Evolutionary conservation across 106 monocot species (phyloP), one percentile per base, ranked within the genome.

Genomic region (Allium fistulosum): DNA sequence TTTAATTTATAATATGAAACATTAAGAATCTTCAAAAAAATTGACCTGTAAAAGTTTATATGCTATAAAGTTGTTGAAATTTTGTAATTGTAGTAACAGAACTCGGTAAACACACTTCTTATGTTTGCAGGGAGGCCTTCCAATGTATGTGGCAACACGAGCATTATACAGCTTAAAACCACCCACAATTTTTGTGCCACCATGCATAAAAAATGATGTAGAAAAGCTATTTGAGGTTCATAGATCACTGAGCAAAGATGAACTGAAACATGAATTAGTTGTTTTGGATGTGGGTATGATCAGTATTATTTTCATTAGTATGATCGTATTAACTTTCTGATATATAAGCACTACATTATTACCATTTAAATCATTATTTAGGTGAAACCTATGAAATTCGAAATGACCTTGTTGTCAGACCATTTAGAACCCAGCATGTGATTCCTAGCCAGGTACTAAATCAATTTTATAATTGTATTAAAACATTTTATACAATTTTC

Each of bases 321-420:
- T 4, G 37, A 37, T 37, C 5, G 2, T 37, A 37, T 17, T 62
- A 61, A 53, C 5, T 51, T 75, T 45, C 17, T 51, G 56, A 7
- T 77, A 17, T 22, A 4, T 26, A 10, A 12, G 10, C 69, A 58
- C 8, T 65, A 11, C 17, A 64, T 60, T 53, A 18, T 27, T 71
- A 46, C 16, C 45, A 55, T 64, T 10, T 63, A 8, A 13, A 61
- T 48, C 13, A 28, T 69, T 70, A 28, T 69, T 70, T 59, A 99
- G 97, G 93, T 27, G 97, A 99, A 72, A 99, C 97, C 0, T 99
- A 93, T 79, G 92, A 99, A 72, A 78, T 99, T 68, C 80, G 97
- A 53, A 99, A 93, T 84, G 87, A 99, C 63, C 87, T 99, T 81
- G 93, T 99, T 77, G 92, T 88, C 17, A 87, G 92, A 69, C 97